Percentiles rank a stretch among this genome's conserved stretches.
These are phyloP conservation scores for Lepidium campestre DNA, from an alignment of 441 rosid genomes.

Conservation along the genomic window DNA sequence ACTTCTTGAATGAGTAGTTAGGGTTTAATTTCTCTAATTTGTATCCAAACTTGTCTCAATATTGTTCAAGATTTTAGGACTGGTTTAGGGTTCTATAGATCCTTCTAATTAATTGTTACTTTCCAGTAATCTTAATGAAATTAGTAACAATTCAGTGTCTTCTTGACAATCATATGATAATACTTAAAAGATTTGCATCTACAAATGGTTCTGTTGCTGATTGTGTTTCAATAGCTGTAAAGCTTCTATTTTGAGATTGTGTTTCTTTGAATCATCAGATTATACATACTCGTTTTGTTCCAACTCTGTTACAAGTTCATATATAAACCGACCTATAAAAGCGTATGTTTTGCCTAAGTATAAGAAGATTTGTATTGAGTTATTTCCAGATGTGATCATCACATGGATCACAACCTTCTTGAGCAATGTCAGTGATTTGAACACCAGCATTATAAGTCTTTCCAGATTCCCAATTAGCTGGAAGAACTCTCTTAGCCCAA, in stretches of 20 bases:
- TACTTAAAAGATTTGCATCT: neutral
- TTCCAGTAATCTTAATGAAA: too few relatives aligned
- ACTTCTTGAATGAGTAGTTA: slow-evolving; percentile 25
- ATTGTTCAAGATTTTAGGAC: neutral
- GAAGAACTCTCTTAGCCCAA: slow-evolving; percentile 70
- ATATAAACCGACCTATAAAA: neutral
- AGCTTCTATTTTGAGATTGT: neutral
- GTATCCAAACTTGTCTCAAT: neutral
- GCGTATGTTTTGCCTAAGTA: neutral
- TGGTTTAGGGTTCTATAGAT: neutral
- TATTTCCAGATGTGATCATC: slow-evolving; percentile 29
- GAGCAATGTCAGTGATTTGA: slow-evolving; percentile 72
- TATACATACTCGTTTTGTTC: neutral
- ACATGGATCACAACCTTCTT: slow-evolving; percentile 76
- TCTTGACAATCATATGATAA: too few relatives aligned
- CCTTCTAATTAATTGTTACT: too few relatives aligned
- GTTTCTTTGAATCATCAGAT: neutral
- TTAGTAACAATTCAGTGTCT: too few relatives aligned
- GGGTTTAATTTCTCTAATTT: neutral
- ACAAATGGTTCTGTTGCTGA: neutral
- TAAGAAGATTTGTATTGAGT: neutral
- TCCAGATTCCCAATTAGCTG: slow-evolving; percentile 63
- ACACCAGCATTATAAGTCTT: slow-evolving; percentile 58
- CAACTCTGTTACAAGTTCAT: neutral
- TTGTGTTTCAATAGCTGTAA: neutral